phyloP scores from a whole-genome alignment of 768 basidiomycete species.

The Guyanaporus albipodus region DNA sequence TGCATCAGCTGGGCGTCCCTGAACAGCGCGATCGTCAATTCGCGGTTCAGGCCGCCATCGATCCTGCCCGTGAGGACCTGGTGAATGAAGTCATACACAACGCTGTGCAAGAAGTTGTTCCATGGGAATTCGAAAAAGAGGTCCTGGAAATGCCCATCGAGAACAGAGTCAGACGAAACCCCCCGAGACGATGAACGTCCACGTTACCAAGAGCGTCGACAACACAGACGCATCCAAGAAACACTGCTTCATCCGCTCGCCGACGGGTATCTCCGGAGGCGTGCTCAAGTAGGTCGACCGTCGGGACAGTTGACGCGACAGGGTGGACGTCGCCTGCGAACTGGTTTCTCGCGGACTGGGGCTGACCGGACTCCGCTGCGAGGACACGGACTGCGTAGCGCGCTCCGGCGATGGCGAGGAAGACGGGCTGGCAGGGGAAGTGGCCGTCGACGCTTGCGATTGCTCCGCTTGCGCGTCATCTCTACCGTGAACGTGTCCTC shows the following conservation, averaged over 20 bases:
- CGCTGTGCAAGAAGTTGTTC: slow-evolving; percentile 97
- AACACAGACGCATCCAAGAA: slow-evolving; percentile 75
- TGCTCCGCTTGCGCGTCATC: slow-evolving; percentile 33
- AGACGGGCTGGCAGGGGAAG: slow-evolving; percentile 29
- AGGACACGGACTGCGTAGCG: slow-evolving; percentile 22
- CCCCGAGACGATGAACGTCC: slow-evolving; percentile 25
- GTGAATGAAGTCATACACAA: slow-evolving; percentile 93
- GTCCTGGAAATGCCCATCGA: slow-evolving; percentile 46
- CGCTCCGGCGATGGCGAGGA: slow-evolving; percentile 31
- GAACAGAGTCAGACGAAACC: slow-evolving; percentile 1
- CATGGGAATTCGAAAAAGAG: slow-evolving; percentile 94
- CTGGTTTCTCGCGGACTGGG: slow-evolving; percentile 29
- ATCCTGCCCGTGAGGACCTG: slow-evolving; percentile 90
- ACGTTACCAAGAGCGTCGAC: slow-evolving; percentile 71
- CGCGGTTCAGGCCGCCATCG: slow-evolving; percentile 78
- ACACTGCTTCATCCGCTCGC: slow-evolving; percentile 75
- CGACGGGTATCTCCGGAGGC: slow-evolving; percentile 49
- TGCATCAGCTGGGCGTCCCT: slow-evolving; percentile 81
- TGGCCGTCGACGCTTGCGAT: slow-evolving; percentile 27
- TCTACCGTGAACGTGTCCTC: slow-evolving; percentile 22
- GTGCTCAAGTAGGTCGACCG: slow-evolving; percentile 37
- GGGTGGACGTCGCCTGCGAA: slow-evolving; percentile 36
- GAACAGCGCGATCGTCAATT: slow-evolving; percentile 80
- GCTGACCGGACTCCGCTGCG: slow-evolving; percentile 24
- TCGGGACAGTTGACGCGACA: slow-evolving; percentile 55